Conservation (phyloP, 2,329 filamentous ascomycete species). For the Seiridium unicorne region DNA sequence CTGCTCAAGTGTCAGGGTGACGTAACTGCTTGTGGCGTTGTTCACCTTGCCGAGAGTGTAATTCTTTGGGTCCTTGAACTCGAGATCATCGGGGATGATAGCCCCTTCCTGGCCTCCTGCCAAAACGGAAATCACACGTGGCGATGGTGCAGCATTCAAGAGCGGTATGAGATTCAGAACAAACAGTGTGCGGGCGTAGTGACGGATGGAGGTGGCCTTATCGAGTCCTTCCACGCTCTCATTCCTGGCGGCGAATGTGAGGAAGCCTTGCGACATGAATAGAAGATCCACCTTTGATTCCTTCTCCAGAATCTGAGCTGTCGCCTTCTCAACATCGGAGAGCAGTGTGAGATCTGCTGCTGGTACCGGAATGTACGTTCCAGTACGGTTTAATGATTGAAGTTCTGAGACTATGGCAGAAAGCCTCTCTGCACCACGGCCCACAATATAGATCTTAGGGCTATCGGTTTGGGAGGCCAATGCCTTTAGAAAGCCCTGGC, state of each 20-base stretch:
- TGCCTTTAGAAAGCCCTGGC: neutral
- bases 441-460: neutral
- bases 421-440: neutral
- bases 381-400: neutral
- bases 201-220: neutral
- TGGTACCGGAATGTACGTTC: neutral
- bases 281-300: constrained; percentile 2
- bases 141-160: neutral
- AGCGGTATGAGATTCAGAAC: neutral
- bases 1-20: neutral
- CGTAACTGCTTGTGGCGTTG: neutral
- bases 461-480: neutral
- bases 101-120: neutral
- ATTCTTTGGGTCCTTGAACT: neutral
- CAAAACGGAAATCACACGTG: neutral
- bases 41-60: neutral
- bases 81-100: neutral
- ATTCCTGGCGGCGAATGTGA: neutral
- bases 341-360: constrained; percentile 1
- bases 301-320: neutral
- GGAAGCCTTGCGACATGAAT: constrained; percentile 5
- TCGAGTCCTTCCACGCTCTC: neutral
- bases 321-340: neutral
- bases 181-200: constrained; percentile 1
- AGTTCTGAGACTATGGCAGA: neutral